phyloP scores from a whole-genome alignment of 805 yeast genomes.

The Pichia phayaonensis region DNA sequence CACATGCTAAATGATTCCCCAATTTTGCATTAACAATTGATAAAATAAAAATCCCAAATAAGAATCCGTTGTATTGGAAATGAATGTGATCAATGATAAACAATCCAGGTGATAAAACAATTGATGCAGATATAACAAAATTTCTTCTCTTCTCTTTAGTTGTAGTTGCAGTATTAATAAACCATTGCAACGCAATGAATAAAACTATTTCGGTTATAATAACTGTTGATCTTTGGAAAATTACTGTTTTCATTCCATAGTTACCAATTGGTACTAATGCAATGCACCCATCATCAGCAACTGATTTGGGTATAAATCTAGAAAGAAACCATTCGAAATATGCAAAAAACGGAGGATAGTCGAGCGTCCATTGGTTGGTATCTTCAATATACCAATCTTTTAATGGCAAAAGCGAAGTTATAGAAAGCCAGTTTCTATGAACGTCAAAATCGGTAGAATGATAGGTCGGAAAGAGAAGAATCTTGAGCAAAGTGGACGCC shows the following conservation, averaged over 20 bases:
- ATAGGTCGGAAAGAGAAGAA: constrained; percentile 68
- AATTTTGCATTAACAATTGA: constrained; percentile 66
- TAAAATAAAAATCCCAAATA: constrained; percentile 75
- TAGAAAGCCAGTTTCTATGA: constrained; percentile 94
- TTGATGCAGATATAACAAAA: constrained; percentile 72
- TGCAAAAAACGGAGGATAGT: constrained; percentile 97
- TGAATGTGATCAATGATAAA: constrained; percentile 91
- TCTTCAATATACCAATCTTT: constrained; percentile 75
- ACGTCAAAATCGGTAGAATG: constrained; percentile 96
- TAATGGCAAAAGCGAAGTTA: constrained; percentile 70
- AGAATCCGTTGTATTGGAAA: constrained; percentile 93
- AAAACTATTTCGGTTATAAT: constrained; percentile 67
- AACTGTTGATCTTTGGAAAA: constrained; percentile 78
- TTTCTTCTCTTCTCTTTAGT: constrained; percentile 37
- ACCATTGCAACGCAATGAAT: constrained; percentile 65
- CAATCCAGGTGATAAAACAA: constrained; percentile 84
- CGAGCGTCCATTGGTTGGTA: constrained; percentile 86
- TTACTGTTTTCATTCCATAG: constrained; percentile 72
- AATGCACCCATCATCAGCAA: constrained; percentile 68
- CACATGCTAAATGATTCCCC: constrained; percentile 50
- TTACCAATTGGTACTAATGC: constrained; percentile 56
- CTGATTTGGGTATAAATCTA: constrained; percentile 57
- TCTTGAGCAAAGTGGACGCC: constrained; percentile 50
- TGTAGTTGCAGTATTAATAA: constrained; percentile 40
- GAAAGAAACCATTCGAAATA: constrained; percentile 83